Evolutionary conservation across 805 yeast genomes (phyloP), one percentile per base, ranked within the genome.

Genomic region (Wickerhamiella sergipiensis): DNA sequence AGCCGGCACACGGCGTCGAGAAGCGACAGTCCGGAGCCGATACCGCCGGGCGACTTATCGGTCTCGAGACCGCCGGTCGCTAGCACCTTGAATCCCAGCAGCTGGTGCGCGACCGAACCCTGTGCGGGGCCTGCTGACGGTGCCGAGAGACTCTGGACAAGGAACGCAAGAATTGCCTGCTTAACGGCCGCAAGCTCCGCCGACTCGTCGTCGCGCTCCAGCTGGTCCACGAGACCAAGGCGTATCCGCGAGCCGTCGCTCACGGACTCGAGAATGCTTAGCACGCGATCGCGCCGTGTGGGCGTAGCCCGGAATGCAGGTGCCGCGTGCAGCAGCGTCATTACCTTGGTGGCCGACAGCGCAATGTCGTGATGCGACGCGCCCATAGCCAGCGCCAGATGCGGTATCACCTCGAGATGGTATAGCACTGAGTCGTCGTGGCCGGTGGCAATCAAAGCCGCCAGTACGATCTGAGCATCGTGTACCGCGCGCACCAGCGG

Each of bases 161-260:
- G 60, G 58, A 83, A 83, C 31, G 77, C 71, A 48, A 90, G 64
- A 6, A 88, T 64, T 15, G 74, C 72, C 29, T 78, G 61, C 59
- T 87, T 86, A 13, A 79, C 60, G 5, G 66, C 68, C 15, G 10
- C 26, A 2, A 21, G 18, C 1, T 36, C 23, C 2, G 55, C 46
- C 10, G 38, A 22, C 6, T 12, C 26, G 19, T 59, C 58, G n/a
- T 70, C 69, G 6, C 77, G 58, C 44, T 76, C 81, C 21, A 83
- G 59, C 59, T 86, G 95, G 42, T 78, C 76, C 43, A 85, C 79
- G 53, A 88, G 80, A 0, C 87, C 79, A 57, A 76, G 77, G 53
- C 83, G 77, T 39, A 90, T 83, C 56, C 89, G 74, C 1, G 75
- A 69, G 0, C 95, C 79, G 57, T 89, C 96, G 57, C 85, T 85